Evolutionary conservation across 176 grass and related monocot genomes (phyloP).

Genomic region (Juncus inflexus): DNA sequence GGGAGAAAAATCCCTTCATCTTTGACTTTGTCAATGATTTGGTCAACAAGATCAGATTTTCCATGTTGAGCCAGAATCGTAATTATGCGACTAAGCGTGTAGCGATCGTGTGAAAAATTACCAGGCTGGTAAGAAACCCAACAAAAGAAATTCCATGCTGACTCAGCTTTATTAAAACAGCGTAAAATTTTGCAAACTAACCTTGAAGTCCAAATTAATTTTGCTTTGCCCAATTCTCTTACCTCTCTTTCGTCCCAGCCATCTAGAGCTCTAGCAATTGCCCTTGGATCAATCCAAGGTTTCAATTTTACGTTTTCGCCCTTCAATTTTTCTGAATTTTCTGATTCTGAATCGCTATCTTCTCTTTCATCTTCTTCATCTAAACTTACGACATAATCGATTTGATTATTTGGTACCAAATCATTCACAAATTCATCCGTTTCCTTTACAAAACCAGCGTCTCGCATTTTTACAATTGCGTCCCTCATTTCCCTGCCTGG

Average conservation of each 20-base stretch:
- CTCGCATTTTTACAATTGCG: slow-evolving; percentile 51
- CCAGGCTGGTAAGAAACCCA: slow-evolving; percentile 78
- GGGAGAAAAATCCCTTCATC: slow-evolving; percentile 66
- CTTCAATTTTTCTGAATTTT: background rate
- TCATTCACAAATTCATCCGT: slow-evolving; percentile 58
- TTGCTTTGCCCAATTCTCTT: slow-evolving; percentile 48
- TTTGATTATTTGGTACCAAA: slow-evolving; percentile 47
- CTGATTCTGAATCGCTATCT: slow-evolving; percentile 21
- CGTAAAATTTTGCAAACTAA: slow-evolving; percentile 87
- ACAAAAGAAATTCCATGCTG: slow-evolving; percentile 90
- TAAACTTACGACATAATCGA: slow-evolving; percentile 40
- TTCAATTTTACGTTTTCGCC: slow-evolving; percentile 35
- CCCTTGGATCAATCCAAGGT: slow-evolving; percentile 73
- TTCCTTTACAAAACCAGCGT: slow-evolving; percentile 44
- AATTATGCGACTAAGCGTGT: slow-evolving; percentile 70
- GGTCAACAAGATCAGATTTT: slow-evolving; percentile 53
- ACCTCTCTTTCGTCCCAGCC: slow-evolving; percentile 67
- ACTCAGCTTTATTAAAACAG: slow-evolving; percentile 61
- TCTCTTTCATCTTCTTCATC: slow-evolving; percentile 44
- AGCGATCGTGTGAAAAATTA: slow-evolving; percentile 57
- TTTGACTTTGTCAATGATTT: slow-evolving; percentile 63
- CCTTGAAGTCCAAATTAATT: slow-evolving; percentile 64
- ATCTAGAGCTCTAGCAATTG: slow-evolving; percentile 61
- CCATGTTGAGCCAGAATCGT: slow-evolving; percentile 70
- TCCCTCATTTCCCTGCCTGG: slow-evolving; percentile 46